phyloP scores from a whole-genome alignment of 495 filamentous ascomycete genomes.

The Collariella sp. region DNA sequence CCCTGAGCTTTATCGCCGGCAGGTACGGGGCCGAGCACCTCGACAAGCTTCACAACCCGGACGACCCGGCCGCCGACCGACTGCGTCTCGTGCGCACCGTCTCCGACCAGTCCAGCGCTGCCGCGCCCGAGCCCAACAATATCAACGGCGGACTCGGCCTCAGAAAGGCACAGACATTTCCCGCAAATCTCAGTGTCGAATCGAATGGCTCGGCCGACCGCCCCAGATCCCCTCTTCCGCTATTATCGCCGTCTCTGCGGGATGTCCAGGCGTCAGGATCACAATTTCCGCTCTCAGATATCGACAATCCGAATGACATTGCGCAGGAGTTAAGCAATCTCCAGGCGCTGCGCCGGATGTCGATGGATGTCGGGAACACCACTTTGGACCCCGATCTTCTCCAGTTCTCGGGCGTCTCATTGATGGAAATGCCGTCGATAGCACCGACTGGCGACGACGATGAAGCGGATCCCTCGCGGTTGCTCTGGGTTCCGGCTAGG shows the following conservation, averaged over 20 bases:
- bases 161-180: conserved; percentile 33
- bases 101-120: conserved; percentile 29
- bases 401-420: conserved; percentile 55
- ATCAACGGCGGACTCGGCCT: conserved; percentile 18
- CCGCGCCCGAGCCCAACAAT: conserved; percentile 5
- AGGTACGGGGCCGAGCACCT: conserved; percentile 33
- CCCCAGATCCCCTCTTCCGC: conserved; percentile 36
- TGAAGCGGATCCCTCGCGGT: conserved; percentile 77
- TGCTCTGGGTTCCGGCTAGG: conserved; percentile 94
- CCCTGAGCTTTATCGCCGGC: conserved; percentile 40
- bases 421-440: conserved; percentile 58
- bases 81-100: conserved; percentile 37
- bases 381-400: conserved; percentile 81
- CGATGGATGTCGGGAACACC: conserved; percentile 91
- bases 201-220: conserved; percentile 41
- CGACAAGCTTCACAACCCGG: conserved; percentile 17
- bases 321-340: conserved; percentile 93
- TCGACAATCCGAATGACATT: conserved; percentile 86
- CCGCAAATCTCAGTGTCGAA: conserved; percentile 39
- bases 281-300: conserved; percentile 79
- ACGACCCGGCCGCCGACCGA: conserved; percentile 26
- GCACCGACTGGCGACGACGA: conserved; percentile 69
- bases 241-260: conserved; percentile 52
- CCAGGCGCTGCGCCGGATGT: conserved; percentile 91
- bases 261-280: conserved; percentile 50